Evolutionary conservation across 2,329 filamentous ascomycete genomes (phyloP).

Genomic region (Monosporascus sp.): DNA sequence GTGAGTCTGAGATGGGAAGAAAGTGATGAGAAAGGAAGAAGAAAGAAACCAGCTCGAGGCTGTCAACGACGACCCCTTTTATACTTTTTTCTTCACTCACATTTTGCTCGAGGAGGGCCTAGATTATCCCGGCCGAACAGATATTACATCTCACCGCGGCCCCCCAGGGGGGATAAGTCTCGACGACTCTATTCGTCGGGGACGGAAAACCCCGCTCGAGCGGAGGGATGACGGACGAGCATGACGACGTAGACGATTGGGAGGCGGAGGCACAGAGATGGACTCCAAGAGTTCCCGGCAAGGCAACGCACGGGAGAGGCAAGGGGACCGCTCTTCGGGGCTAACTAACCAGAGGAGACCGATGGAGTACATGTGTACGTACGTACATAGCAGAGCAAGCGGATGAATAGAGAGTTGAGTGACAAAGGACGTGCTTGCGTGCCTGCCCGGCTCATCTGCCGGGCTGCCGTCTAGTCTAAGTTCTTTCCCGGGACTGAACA

Average conservation of each 20-base stretch:
- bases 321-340: too few species aligned
- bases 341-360: not conserved
- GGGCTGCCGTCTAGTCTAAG: not conserved
- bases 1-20: constrained; percentile 11
- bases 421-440: not conserved
- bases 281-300: not conserved
- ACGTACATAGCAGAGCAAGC: not conserved
- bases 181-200: constrained; percentile 26
- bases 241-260: constrained; percentile 20
- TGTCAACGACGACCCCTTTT: constrained; percentile 53
- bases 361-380: not conserved
- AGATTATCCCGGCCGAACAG: constrained; percentile 12
- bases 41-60: constrained; percentile 36
- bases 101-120: not conserved
- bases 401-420: not conserved
- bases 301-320: not conserved
- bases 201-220: constrained; percentile 31
- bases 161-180: constrained; percentile 13
- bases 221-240: constrained; percentile 11
- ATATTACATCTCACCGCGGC: constrained; percentile 22
- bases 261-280: constrained; percentile 14
- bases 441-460: not conserved
- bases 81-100: constrained; percentile 46
- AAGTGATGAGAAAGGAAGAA: constrained; percentile 47
- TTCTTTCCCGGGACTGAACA: not conserved